A percentile compares a stretch with the other conserved stretches of the same genome.
Evolutionary conservation across 371 early-diverging fungal genomes (phyloP).

Genomic region (Mortierella sp.): DNA sequence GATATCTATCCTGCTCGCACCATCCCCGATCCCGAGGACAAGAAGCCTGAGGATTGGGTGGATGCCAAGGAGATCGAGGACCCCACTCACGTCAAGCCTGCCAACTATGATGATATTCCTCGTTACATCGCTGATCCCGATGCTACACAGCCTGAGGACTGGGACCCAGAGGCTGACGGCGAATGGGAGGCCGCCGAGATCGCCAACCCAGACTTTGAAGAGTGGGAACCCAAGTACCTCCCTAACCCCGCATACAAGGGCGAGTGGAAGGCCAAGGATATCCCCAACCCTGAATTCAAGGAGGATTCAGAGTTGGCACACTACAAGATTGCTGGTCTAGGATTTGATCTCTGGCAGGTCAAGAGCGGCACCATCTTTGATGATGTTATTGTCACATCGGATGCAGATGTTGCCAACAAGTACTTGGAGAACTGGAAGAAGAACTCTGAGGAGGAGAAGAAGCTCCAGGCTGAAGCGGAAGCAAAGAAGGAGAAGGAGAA

Average conservation of each 20-base stretch:
- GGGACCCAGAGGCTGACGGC: slow-evolving; percentile 89
- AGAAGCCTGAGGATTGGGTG: slow-evolving; percentile 96
- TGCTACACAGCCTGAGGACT: slow-evolving; percentile 91
- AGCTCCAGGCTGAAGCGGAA: slow-evolving; percentile 65
- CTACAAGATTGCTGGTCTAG: slow-evolving; percentile 84
- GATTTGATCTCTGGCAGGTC: slow-evolving; percentile 98
- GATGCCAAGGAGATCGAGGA: slow-evolving; percentile 88
- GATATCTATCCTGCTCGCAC: slow-evolving; percentile 82
- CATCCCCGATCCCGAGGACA: slow-evolving; percentile 88
- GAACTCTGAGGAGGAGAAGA: slow-evolving; percentile 69
- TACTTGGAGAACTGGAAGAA: slow-evolving; percentile 41
- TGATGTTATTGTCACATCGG: slow-evolving; percentile 86
- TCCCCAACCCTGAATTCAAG: slow-evolving; percentile 93
- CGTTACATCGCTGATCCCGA: slow-evolving; percentile 85
- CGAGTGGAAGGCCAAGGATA: slow-evolving; percentile 88
- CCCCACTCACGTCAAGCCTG: slow-evolving; percentile 84
- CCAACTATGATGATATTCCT: slow-evolving; percentile 82
- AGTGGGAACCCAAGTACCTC: slow-evolving; percentile 84
- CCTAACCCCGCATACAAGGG: slow-evolving; percentile 97
- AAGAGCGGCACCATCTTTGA: slow-evolving; percentile 93
- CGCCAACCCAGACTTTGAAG: slow-evolving; percentile 90
- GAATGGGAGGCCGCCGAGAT: slow-evolving; percentile 91
- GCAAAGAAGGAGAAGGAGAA: slow-evolving; percentile 57
- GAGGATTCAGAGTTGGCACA: slow-evolving; percentile 86
- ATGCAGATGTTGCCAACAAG: slow-evolving; percentile 72